Conservation (phyloP, 1,284 basidiomycete species). For the Puccinia novopanici region DNA sequence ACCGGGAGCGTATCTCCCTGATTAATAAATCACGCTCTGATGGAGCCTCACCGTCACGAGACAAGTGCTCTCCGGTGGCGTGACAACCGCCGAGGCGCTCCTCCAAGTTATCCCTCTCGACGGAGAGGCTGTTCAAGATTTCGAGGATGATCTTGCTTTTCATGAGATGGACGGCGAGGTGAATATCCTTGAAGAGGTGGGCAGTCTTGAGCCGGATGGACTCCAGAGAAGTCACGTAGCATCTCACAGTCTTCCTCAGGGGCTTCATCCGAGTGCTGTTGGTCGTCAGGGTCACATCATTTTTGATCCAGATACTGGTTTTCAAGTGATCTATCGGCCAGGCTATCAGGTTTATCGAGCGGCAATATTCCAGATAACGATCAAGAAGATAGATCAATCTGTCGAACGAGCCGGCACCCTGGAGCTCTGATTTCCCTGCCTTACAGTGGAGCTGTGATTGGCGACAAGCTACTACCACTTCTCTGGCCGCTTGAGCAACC, state of each 20-base stretch:
- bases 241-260: slow-evolving; percentile 46
- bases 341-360: slow-evolving; percentile 11
- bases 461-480: slow-evolving; percentile 30
- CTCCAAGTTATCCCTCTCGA: slow-evolving; percentile 45
- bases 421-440: neutral
- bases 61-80: neutral
- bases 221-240: slow-evolving; percentile 45
- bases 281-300: slow-evolving; percentile 39
- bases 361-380: slow-evolving; percentile 44
- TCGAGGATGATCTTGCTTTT: slow-evolving; percentile 42
- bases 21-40: slow-evolving; percentile 37
- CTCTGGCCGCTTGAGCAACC: slow-evolving; percentile 17
- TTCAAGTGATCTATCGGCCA: slow-evolving; percentile 49
- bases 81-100: slow-evolving; percentile 22
- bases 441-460: slow-evolving; percentile 19
- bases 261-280: slow-evolving; percentile 43
- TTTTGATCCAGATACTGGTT: slow-evolving; percentile 41
- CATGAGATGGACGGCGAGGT: slow-evolving; percentile 24
- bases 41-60: neutral
- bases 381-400: slow-evolving; percentile 44
- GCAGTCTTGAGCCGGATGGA: slow-evolving; percentile 32
- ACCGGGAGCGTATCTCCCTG: slow-evolving; percentile 17
- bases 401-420: slow-evolving; percentile 33
- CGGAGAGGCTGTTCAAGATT: slow-evolving; percentile 35
- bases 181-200: slow-evolving; percentile 29